Conservation (phyloP, 2,329 filamentous ascomycete genomes). For the Ophiostoma fasciatum region DNA sequence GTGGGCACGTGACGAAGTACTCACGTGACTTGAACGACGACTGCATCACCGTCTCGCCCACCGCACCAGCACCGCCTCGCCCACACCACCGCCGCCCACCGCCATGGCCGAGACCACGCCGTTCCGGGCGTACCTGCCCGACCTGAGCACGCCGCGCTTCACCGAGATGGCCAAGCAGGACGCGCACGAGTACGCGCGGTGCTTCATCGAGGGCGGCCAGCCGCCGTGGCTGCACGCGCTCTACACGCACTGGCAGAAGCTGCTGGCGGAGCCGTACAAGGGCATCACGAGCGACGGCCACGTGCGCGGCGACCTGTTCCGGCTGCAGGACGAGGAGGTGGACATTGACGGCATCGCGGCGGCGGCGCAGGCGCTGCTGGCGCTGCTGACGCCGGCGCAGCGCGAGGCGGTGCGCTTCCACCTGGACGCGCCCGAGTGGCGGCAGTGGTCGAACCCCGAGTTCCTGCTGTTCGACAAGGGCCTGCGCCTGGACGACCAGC, state of each 20-base stretch:
- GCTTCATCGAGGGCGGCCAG: constrained; percentile 40
- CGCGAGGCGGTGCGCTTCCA: constrained; percentile 36
- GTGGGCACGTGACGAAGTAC: too few species aligned
- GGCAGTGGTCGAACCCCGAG: constrained; percentile 58
- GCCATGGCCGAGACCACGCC: too few species aligned
- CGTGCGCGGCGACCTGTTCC: neutral
- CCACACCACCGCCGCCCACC: too few species aligned
- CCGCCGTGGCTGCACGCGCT: constrained; percentile 54
- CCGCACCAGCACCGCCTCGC: too few species aligned
- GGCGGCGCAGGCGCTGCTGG: constrained; percentile 31
- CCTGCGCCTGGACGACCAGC: constrained; percentile 49
- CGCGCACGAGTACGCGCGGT: constrained; percentile 44
- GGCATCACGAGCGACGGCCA: constrained; percentile 51
- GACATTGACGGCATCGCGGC: constrained; percentile 41
- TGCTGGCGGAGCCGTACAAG: constrained; percentile 52
- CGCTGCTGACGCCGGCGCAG: constrained; percentile 32
- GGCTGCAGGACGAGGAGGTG: constrained; percentile 46
- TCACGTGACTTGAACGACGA: too few species aligned
- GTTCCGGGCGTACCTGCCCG: constrained; percentile 43
- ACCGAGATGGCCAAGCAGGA: constrained; percentile 47
- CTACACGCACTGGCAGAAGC: constrained; percentile 41
- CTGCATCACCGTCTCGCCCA: too few species aligned
- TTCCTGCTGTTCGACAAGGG: constrained; percentile 56
- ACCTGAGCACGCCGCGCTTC: constrained; percentile 46
- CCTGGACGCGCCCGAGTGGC: constrained; percentile 57